phyloP scores from a whole-genome alignment of 2,329 filamentous ascomycete genomes.

The Calonectria pteridis region DNA sequence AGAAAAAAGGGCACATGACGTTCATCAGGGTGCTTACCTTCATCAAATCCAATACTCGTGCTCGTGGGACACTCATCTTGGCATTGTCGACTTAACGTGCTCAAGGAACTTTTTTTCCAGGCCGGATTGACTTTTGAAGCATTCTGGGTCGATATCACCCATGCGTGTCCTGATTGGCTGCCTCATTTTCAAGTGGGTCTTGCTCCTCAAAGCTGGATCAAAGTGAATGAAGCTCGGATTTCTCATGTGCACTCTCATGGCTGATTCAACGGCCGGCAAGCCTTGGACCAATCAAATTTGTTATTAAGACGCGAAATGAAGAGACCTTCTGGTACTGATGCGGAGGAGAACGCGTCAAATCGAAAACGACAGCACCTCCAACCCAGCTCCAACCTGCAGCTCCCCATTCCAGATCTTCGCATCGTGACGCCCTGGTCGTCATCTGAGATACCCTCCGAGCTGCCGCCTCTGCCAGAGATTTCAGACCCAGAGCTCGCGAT shows the following conservation, averaged over 20 bases:
- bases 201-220: background rate
- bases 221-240: slow-evolving; percentile 20
- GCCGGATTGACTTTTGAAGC: slow-evolving; percentile 45
- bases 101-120: slow-evolving; percentile 42
- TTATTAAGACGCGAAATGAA: slow-evolving; percentile 22
- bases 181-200: slow-evolving; percentile 11
- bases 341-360: slow-evolving; percentile 12
- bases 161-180: slow-evolving; percentile 38
- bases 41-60: slow-evolving; percentile 78
- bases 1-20: slow-evolving; percentile 29
- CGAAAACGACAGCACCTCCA: slow-evolving; percentile 37
- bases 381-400: slow-evolving; percentile 4
- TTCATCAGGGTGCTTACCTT: slow-evolving; percentile 67
- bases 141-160: slow-evolving; percentile 34
- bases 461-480: slow-evolving; percentile 73
- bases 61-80: slow-evolving; percentile 73
- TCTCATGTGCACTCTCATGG: background rate
- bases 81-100: slow-evolving; percentile 45
- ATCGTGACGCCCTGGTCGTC: slow-evolving; percentile 59
- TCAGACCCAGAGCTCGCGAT: slow-evolving; percentile 69
- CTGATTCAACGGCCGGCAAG: background rate
- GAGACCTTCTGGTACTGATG: slow-evolving; percentile 28
- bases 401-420: slow-evolving; percentile 28
- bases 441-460: slow-evolving; percentile 58
- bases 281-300: background rate